These are phyloP conservation scores for Nakaseomyces glabratus DNA, from an alignment of 1,139 yeast species.

Conservation along the genomic window DNA sequence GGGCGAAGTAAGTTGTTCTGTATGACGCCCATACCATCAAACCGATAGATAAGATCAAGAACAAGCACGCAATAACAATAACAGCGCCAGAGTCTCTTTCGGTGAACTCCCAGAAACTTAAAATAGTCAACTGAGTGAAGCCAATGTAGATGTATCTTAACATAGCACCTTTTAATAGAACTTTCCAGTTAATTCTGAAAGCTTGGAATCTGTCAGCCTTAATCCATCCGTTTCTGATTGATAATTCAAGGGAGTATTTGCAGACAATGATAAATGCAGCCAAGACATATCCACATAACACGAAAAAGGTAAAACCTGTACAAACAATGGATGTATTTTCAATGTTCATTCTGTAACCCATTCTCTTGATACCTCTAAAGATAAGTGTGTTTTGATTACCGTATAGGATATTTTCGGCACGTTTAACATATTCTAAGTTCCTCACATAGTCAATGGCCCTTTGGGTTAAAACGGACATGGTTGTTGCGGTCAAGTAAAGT, in stretches of 20 bases:
- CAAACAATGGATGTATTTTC: conserved; percentile 67
- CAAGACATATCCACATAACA: conserved; percentile 56
- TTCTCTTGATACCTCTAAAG: conserved; percentile 66
- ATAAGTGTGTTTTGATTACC: conserved; percentile 45
- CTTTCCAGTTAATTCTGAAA: conserved; percentile 46
- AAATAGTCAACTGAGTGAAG: conserved; percentile 58
- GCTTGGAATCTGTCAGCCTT: conserved; percentile 40
- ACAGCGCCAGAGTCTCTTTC: conserved; percentile 66
- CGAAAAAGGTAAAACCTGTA: conserved; percentile 69
- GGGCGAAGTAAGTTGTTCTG: conserved; percentile 51
- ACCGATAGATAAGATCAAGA: conserved; percentile 46
- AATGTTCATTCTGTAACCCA: conserved; percentile 56
- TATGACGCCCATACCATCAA: conserved; percentile 52
- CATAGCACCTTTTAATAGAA: conserved; percentile 56
- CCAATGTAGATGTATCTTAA: conserved; percentile 68
- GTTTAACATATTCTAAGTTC: conserved; percentile 23
- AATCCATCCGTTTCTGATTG: conserved; percentile 37
- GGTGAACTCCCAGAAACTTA: conserved; percentile 70
- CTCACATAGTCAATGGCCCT: conserved; percentile 40
- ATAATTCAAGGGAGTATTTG: conserved; percentile 44
- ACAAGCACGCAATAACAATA: conserved; percentile 57
- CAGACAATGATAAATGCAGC: conserved; percentile 41
- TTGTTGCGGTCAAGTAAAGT: conserved; percentile 47
- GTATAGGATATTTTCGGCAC: conserved; percentile 32
- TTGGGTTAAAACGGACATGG: conserved; percentile 62